Evolutionary conservation across 2,329 filamentous ascomycete genomes (phyloP), one percentile per base, ranked within the genome.

Genomic region (Xylariaceae sp.): DNA sequence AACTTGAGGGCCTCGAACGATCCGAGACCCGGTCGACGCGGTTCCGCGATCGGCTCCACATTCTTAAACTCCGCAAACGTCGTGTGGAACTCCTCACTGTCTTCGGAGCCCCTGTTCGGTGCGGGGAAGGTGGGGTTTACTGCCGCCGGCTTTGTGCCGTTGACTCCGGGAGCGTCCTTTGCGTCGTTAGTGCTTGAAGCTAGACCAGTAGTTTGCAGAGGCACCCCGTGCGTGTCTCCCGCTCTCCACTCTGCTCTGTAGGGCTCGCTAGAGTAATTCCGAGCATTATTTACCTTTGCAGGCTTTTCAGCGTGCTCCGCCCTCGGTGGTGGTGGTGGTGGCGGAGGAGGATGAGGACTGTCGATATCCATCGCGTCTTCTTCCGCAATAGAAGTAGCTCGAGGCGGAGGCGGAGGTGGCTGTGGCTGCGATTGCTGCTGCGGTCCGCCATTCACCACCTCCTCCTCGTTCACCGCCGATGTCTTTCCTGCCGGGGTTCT

Each of bases 351-450:
- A n/a, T n/a, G n/a, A n/a, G n/a, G 46, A 4, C 73, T 68, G 50
- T 83, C 78, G 35, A 83, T 80, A 47, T 83, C 78, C 78, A 83
- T 83, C 11, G 77, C 75, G 41, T 71, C 74, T 3, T 24, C 21
- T 11, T 24, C 21, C 21, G 21, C 21, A 6, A 24, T 11, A 24
- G 21, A 6, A 24, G 21, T 11, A 11, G 21, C 21, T 6, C 7
- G 21, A 24, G 58, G 46, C 5, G 46, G 40, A 3, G 57, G 51
- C 17, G 55, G 54, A 9, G 51, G 41, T 15, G 29, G 42, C 2
- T 40, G 43, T 2, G 49, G 38, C n/a, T n/a, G 12, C 47, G 39
- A 35, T 40, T 44, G 34, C 35, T 60, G 45, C 41, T 49, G 52
- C 43, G 50, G 38, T 63, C 67, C 30, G 69, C 58, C 56, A 15